Base-by-base conservation (phyloP, 345 rosid species). In the Orychophragmus violaceus region DNA sequence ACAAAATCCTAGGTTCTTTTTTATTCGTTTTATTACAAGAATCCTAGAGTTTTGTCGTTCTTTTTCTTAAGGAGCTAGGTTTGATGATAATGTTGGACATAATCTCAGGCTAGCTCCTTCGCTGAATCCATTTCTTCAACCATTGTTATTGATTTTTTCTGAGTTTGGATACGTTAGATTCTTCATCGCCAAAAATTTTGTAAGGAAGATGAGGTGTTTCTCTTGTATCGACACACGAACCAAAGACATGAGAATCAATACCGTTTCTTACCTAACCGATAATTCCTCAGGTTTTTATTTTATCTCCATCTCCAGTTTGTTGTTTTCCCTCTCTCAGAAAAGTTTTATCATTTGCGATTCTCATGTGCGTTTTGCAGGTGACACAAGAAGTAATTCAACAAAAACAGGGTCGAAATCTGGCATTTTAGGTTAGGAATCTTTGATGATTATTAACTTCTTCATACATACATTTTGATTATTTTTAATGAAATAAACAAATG, bases 171-270 rank as follows among this genome's bases (percentile, higher is more conserved):
- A 49, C 53, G 24, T 64, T 35, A 17, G 17, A 6, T 3, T 48
- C 13, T 44, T 21, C 3, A 18, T 68, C 14, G 2, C 6, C 35
- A 6, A 52, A n/a, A 45, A 9, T 9, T 9, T 45, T 45, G 19
- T 19, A 45, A 49, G 12, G 25, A 62, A 63, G 60, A 89, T 86
- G 97, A 80, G 81, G 64, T 93, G 98, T 78, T 93, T 93, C 75
- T 82, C 89, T 69, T 93, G 98, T 74, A 36, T 86, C 11, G 75
- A 22, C 64, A 63, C 82, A 1, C 74, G 59, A n/a, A 71, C 70
- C 21, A 80, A 80, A 14, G 96, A 80, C 56, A 70, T 45, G 62
- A 82, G 81, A 71, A 80, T 90, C 76, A 91, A 86, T 54, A 77
- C 80, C 57, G 79, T 76, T 33, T 36, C 85, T 74, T 35, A 53